These are phyloP conservation scores for Cutaneotrichosporon sp. DNA, from an alignment of 1,284 basidiomycete genomes.

Conservation along the genomic window DNA sequence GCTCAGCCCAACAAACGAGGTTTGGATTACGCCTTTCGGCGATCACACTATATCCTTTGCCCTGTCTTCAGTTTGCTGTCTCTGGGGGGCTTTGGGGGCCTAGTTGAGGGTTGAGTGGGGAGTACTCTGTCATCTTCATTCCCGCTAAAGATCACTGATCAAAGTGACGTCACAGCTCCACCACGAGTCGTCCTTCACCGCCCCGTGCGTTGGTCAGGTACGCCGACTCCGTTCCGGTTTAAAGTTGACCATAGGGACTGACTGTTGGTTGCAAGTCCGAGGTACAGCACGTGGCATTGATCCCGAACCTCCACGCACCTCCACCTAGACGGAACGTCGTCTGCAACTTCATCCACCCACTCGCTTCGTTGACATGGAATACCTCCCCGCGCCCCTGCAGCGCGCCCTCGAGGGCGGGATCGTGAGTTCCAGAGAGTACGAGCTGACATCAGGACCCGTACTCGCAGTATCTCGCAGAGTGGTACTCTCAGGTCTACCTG, in stretches of 20 bases:
- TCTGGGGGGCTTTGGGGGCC: no score
- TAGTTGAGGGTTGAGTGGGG: no score
- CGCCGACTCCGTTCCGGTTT: no score
- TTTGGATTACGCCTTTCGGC: no score
- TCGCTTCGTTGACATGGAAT: slow-evolving; percentile 26
- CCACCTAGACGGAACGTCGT: background rate
- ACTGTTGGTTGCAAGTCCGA: no score
- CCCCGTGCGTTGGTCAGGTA: no score
- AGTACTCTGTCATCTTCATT: background rate
- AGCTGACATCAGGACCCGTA: slow-evolving; percentile 38
- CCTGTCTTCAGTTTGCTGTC: no score
- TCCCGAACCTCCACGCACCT: background rate
- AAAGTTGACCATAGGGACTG: no score
- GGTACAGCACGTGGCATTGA: no score
- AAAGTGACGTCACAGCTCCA: background rate
- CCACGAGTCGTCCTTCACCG: no score
- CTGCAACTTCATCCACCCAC: background rate
- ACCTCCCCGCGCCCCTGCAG: slow-evolving; percentile 32
- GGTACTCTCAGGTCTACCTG: slow-evolving; percentile 39
- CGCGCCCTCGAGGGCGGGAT: slow-evolving; percentile 40
- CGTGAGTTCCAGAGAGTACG: slow-evolving; percentile 2
- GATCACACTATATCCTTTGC: no score
- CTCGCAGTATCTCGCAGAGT: slow-evolving; percentile 38
- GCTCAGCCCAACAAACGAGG: no score
- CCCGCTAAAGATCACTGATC: background rate